A percentile compares a stretch with the other conserved stretches of the same genome.
Conservation (phyloP, 78 protist species). For the Bodo saltans region DNA sequence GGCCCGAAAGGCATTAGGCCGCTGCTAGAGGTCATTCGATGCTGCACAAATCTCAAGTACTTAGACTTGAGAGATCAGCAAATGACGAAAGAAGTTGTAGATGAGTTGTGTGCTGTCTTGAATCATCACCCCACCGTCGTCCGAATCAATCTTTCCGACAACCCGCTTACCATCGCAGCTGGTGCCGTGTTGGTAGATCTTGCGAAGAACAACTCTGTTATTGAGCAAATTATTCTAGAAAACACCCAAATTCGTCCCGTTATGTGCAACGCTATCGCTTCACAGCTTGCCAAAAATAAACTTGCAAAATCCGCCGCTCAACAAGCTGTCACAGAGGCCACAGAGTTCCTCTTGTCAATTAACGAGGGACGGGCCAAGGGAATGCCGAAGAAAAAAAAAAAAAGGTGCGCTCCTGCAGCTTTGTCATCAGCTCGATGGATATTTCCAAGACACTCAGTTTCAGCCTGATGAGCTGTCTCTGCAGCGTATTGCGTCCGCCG, state of each 20-base stretch:
- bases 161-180: conserved; percentile 19
- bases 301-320: not conserved
- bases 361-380: not conserved
- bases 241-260: not conserved
- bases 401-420: not conserved
- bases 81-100: not conserved
- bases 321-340: not conserved
- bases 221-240: not conserved
- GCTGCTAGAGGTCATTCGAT: not conserved
- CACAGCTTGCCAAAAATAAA: not conserved
- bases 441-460: conserved; percentile 19
- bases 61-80: conserved; percentile 3
- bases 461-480: not conserved
- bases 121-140: not conserved
- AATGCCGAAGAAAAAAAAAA: not conserved
- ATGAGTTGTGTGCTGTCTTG: not conserved
- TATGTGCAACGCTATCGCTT: not conserved
- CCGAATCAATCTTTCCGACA: not conserved
- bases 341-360: not conserved
- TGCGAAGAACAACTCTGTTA: not conserved
- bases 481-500: not conserved
- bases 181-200: not conserved
- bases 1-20: conserved; percentile 22
- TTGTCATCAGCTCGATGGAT: not conserved
- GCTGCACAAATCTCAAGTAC: not conserved